Evolutionary conservation across 2,329 filamentous ascomycete species (phyloP).

Genomic region (Claviceps capensis): DNA sequence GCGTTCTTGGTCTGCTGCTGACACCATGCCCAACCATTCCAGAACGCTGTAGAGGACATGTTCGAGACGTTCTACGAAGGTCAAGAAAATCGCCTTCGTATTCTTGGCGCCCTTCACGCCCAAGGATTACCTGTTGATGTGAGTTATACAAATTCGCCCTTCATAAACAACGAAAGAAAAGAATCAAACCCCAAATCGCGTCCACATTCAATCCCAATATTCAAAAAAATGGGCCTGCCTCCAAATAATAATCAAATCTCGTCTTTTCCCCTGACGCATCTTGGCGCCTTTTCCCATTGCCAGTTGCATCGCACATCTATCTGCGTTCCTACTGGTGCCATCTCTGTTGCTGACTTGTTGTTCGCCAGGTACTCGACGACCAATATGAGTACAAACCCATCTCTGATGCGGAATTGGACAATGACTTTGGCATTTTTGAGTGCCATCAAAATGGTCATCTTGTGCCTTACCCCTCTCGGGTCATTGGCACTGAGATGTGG

Average conservation of each 20-base stretch:
- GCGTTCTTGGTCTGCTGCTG: neutral
- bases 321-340: conserved; percentile 1
- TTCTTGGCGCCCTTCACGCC: conserved; percentile 29
- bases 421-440: conserved; percentile 29
- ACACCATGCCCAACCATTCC: conserved; percentile 2
- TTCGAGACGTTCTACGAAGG: conserved; percentile 29
- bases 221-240: too few species aligned
- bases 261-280: conserved; percentile 2
- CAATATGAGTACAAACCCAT: conserved; percentile 32
- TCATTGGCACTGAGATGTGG: conserved; percentile 30
- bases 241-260: too few species aligned
- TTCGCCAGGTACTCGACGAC: conserved; percentile 25
- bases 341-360: conserved; percentile 5
- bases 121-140: conserved; percentile 35
- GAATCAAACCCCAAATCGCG: too few species aligned
- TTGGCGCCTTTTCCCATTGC: neutral
- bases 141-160: conserved; percentile 17
- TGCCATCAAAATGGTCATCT: conserved; percentile 26
- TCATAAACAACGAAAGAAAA: too few species aligned
- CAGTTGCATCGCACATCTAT: neutral
- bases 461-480: conserved; percentile 31
- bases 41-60: conserved; percentile 26
- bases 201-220: too few species aligned
- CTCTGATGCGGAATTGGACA: conserved; percentile 28
- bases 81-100: conserved; percentile 31